These are phyloP conservation scores for Porcisia deanei DNA, from an alignment of 208 protist species.

Conservation along the genomic window DNA sequence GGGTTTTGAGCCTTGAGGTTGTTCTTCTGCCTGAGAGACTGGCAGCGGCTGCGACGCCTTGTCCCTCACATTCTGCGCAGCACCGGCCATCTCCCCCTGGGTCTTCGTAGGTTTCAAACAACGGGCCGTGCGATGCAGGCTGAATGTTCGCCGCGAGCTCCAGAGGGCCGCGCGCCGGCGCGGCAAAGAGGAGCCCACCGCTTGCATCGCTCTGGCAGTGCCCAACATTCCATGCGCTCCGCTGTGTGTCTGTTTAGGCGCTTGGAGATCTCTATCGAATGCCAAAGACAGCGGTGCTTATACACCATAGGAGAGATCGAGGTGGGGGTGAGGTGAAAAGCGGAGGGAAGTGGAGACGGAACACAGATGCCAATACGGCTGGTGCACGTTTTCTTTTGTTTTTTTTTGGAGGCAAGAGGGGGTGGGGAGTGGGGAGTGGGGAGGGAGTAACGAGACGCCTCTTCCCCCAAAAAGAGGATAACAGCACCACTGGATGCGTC, in stretches of 20 bases:
- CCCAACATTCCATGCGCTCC: not conserved
- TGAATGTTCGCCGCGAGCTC: not conserved
- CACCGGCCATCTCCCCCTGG: not conserved
- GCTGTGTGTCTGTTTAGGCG: not conserved
- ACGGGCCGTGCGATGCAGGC: not conserved
- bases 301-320: not conserved
- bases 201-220: not conserved
- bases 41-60: not conserved
- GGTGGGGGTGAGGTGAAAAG: not conserved
- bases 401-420: not conserved
- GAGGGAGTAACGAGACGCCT: no score
- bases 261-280: not conserved
- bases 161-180: not conserved
- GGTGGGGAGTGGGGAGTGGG: no score
- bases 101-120: not conserved
- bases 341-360: not conserved
- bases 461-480: no score
- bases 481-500: no score
- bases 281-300: not conserved
- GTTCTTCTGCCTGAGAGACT: not conserved
- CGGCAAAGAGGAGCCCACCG: conserved; percentile 1
- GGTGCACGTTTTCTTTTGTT: no score
- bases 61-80: not conserved
- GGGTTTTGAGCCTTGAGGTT: not conserved
- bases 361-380: not conserved